Evolutionary conservation across 306 rosid genomes (phyloP), one percentile per base, ranked within the genome.

Genomic region (Carpinus viminea): DNA sequence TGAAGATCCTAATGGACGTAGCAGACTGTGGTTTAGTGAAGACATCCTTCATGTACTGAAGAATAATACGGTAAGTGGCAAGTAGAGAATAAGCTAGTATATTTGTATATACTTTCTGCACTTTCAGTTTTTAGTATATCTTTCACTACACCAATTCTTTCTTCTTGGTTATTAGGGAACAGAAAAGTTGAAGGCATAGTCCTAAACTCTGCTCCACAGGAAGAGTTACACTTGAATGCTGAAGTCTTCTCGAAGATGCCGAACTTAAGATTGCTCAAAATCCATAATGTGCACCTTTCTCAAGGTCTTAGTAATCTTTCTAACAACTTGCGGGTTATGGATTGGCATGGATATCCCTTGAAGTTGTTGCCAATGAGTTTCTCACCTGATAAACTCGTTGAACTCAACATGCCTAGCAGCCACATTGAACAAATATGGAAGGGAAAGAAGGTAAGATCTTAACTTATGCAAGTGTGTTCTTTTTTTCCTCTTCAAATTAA

Each of bases 121-220:
- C 41, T 36, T 36, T 4, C 41, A 36, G 5, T 36, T 3, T n/a
- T 4, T 36, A 36, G 3, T 3, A n/a, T 68, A 28, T 1, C 21
- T 38, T 38, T 3, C 2, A 72, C 0, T 38, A 18, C 4, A 1
- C 28, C 4, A 5, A 13, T 3, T 5, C 28, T 41, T 31, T 50
- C 4, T 5, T 31, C 41, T 4, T 36, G 41, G 6, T 36, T 48
- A 20, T 4, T 66, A 86, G 86, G 90, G 84, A 17, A 81, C 61
- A 20, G 38, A 76, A 74, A 34, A 8, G 54, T 81, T 21, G 60
- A 8, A 9, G 51, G 10, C 12, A 47, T 47, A 9, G 51, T 47
- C 51, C 12, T 47, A 47, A 47, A 47, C 51, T 47, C 10, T 47
- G 11, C 12, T 8, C 12, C 51, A 1, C 51, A 47, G 12, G 13